Conservation (phyloP, 495 filamentous ascomycete genomes). For the Penicillium salamii region DNA sequence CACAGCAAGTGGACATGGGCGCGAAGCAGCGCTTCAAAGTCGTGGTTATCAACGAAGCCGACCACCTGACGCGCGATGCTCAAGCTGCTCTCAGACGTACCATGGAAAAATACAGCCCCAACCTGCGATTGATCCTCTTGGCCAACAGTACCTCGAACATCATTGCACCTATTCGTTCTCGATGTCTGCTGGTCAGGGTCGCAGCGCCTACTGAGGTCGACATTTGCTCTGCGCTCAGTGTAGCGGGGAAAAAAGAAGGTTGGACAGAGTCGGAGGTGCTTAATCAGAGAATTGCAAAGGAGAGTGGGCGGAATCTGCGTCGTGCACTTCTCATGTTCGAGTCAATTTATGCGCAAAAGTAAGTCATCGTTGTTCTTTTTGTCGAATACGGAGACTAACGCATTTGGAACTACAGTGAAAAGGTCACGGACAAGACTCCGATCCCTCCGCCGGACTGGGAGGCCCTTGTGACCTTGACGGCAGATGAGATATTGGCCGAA, state of each 20-base stretch:
- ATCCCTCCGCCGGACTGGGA: conserved; percentile 98
- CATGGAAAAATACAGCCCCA: conserved; percentile 99
- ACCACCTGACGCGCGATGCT: conserved; percentile 88
- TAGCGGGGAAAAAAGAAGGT: conserved; percentile 72
- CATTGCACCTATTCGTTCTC: conserved; percentile 89
- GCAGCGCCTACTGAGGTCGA: conserved; percentile 83
- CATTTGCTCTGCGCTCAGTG: conserved; percentile 73
- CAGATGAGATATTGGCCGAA: conserved; percentile 87
- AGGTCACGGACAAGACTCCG: conserved; percentile 78
- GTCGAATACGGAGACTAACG: conserved; percentile 13
- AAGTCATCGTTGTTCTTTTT: conserved; percentile 19
- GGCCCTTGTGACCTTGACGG: conserved; percentile 78
- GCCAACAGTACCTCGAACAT: conserved; percentile 97
- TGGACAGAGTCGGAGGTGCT: conserved; percentile 68
- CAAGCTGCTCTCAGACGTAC: conserved; percentile 92
- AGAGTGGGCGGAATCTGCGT: conserved; percentile 88
- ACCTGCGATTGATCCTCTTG: conserved; percentile 83
- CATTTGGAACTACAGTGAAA: conserved; percentile 60
- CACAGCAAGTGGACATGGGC: conserved; percentile 88
- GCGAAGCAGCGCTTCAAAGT: conserved; percentile 96
- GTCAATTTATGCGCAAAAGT: conserved; percentile 96
- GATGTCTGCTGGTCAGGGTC: conserved; percentile 87
- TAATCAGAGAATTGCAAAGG: conserved; percentile 80
- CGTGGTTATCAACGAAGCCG: conserved; percentile 99
- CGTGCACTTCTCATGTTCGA: conserved; percentile 93